Conservation (phyloP, 495 filamentous ascomycete species). For the Haplographium delicatum region DNA sequence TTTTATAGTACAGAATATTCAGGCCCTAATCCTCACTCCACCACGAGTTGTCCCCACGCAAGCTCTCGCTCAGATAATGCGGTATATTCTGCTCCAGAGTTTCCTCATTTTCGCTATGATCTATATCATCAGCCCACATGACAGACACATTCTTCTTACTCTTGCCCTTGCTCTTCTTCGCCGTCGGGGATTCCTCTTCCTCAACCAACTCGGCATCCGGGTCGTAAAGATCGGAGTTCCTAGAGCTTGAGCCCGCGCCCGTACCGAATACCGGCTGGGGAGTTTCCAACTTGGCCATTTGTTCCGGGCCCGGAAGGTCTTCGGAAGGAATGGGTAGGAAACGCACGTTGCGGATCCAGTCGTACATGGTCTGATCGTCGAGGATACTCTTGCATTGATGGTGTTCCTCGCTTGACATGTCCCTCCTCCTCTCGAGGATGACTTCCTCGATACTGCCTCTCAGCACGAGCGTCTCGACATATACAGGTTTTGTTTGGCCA, state of each 20-base stretch:
- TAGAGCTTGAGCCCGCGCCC: not conserved
- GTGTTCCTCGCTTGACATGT: constrained; percentile 74
- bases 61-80: no score
- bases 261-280: constrained; percentile 57
- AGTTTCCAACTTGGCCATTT: constrained; percentile 49
- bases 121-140: not conserved
- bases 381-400: constrained; percentile 62
- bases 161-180: not conserved
- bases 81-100: no score
- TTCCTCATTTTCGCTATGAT: not conserved
- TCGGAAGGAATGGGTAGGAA: constrained; percentile 53
- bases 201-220: constrained; percentile 17
- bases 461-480: constrained; percentile 83
- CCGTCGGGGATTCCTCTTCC: not conserved
- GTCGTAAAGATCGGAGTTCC: constrained; percentile 1
- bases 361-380: constrained; percentile 70
- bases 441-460: constrained; percentile 78
- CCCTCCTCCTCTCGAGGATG: constrained; percentile 65
- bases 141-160: not conserved
- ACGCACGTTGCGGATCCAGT: constrained; percentile 69
- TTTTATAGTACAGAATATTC: no score
- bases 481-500: constrained; percentile 73
- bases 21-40: no score
- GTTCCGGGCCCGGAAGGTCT: constrained; percentile 38
- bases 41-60: no score